Evolutionary conservation across 192 early-diverging fungal genomes (phyloP), one percentile per base, ranked within the genome.

Genomic region (Umbelopsis ramanniana): DNA sequence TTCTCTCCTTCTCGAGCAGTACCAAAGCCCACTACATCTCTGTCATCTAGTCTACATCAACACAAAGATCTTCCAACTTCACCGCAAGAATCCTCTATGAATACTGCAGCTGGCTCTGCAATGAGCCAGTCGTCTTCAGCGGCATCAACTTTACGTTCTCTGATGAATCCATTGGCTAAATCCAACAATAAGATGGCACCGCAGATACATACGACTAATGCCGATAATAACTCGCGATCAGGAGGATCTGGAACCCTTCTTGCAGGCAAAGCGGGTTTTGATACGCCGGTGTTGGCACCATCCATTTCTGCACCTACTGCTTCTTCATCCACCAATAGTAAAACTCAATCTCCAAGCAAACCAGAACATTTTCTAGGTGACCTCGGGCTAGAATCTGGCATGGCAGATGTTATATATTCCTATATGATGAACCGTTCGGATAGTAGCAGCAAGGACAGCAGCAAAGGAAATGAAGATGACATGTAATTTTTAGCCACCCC

Each of bases 331-430:
- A 47, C 46, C n/a, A 40, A 21, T 26, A 55, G 40, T 12, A 43
- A 43, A 43, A 12, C 40, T 43, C 40, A 21, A 38, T 63, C 24
- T 8, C 53, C 22, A 12, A 23, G 9, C 37, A 54, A 50, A 35
- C 48, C 68, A 9, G 68, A 70, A 43, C 26, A 68, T 21, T 69
- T 75, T 19, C 57, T 75, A 10, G 74, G 60, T 43, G 77, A 79
- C 26, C 54, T 79, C 9, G 77, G 77, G 3, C 52, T 79, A 14
- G 77, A 79, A 48, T 72, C 66, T 46, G 77, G 69, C 22, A 73
- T 79, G 17, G 77, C 73, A 1, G 71, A 66, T 52, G 77, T 73
- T 8, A 79, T 79, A 17, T 79, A 74, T 43, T 79, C 77, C 21
- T 74, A 74, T 43, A 72, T 72, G 71, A 72, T 72, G 71, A 60